These are phyloP conservation scores for Ophiostoma triangulosporum DNA, from an alignment of 2,329 filamentous ascomycete genomes.

Conservation along the genomic window DNA sequence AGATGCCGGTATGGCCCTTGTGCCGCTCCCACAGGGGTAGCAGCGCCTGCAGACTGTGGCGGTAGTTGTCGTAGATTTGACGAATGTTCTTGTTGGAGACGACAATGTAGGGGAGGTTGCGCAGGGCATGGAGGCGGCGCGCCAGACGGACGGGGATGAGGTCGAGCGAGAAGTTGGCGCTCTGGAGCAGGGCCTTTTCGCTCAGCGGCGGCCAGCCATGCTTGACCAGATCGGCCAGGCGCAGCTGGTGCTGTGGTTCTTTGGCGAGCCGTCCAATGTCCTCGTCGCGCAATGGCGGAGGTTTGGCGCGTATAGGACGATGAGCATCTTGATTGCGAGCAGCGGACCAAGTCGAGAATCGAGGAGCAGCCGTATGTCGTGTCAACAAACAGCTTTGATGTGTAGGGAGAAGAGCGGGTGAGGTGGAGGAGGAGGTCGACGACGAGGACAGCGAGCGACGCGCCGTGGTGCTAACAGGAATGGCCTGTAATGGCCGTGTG, in stretches of 20 bases:
- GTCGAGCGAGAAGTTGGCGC: slow-evolving; percentile 89
- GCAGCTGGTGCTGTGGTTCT: slow-evolving; percentile 66
- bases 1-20: neutral
- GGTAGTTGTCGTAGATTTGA: slow-evolving; percentile 90
- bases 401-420: neutral
- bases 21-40: slow-evolving; percentile 59
- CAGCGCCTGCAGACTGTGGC: slow-evolving; percentile 81
- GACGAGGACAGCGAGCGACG: neutral
- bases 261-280: slow-evolving; percentile 69
- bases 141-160: slow-evolving; percentile 86
- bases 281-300: slow-evolving; percentile 39
- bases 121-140: slow-evolving; percentile 81
- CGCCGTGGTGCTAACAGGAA: slow-evolving; percentile 15
- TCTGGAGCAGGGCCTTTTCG: slow-evolving; percentile 65
- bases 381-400: neutral
- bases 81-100: slow-evolving; percentile 95
- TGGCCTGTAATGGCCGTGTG: slow-evolving; percentile 26
- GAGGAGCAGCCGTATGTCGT: neutral
- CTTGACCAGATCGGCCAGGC: slow-evolving; percentile 76
- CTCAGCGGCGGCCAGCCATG: slow-evolving; percentile 76
- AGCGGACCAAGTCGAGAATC: neutral
- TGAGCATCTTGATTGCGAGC: neutral
- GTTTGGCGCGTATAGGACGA: neutral
- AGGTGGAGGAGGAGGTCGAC: neutral
- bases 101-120: slow-evolving; percentile 92